Evolutionary conservation across 306 rosid species (phyloP), one percentile per base, ranked within the genome.

Genomic region (Casuarina glauca): DNA sequence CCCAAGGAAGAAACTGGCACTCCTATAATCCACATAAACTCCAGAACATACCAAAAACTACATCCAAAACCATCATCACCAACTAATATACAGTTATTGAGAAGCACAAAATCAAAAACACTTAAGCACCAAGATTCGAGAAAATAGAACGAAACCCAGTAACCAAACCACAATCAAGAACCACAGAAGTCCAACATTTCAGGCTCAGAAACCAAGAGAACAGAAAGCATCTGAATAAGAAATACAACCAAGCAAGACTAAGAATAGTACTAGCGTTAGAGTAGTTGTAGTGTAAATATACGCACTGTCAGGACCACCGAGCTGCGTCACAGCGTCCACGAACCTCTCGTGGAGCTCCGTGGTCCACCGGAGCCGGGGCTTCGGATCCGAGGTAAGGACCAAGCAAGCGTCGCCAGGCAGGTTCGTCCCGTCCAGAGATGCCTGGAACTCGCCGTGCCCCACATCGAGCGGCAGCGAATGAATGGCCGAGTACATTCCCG

Each of bases 231-330:
- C 42, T 5, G 39, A 62, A 36, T 9, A 4, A 36, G n/a, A 44
- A 62, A 73, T 26, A 45, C 17, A 13, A 26, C 19, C 36, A 46
- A 61, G 16, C 43, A 61, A 61, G 43, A 11, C 68, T 26, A 66
- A 81, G 5, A 5, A 75, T 26, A 44, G 38, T 10, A 55, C 57
- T 46, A 45, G 39, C n/a, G 62, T 9, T 19, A 58, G 6, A 58
- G 38, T 58, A 58, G 64, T 58, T 0, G 36, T 15, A 48, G 51
- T 48, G 11, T 26, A 2, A 8, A 6, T 68, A 72, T 49, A 88
- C 91, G 78, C 64, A 88, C 91, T 88, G 72, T 88, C 91, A 35
- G 91, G 86, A 66, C 91, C 91, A 64, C 91, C 91, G 62, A 88
- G 91, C 78, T 88, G 91, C 67, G 91, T 83, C 50, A 88, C 89